A percentile compares a stretch with the other conserved stretches of the same genome.
Evolutionary conservation across 768 basidiomycete genomes (phyloP).

Genomic region (Rhizopogon rudus): DNA sequence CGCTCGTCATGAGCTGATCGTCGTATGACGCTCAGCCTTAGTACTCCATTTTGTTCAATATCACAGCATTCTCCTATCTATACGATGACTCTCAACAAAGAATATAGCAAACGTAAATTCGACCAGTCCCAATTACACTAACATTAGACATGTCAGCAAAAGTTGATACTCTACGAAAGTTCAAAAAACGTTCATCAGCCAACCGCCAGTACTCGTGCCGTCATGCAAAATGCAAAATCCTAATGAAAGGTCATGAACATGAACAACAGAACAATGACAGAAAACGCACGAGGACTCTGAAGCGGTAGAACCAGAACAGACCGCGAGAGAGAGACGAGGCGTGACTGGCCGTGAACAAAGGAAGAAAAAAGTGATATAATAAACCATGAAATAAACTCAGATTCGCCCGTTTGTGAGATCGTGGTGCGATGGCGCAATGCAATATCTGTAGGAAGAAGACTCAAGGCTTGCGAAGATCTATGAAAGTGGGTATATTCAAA

Average conservation of each 20-base stretch:
- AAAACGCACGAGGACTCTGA: constrained; percentile 16
- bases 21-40: no score
- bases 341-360: constrained; percentile 18
- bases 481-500: constrained; percentile 26
- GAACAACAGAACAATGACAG: constrained; percentile 14
- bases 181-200: constrained; percentile 13
- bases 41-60: neutral
- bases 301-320: constrained; percentile 11
- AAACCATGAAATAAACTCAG: constrained; percentile 28
- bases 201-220: constrained; percentile 13
- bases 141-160: constrained; percentile 24
- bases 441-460: constrained; percentile 22
- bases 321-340: constrained; percentile 17
- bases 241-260: constrained; percentile 3
- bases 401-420: constrained; percentile 19
- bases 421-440: constrained; percentile 23
- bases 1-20: constrained; percentile 19
- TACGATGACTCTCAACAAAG: neutral
- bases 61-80: neutral
- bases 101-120: neutral
- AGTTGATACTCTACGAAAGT: constrained; percentile 7
- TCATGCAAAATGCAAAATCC: constrained; percentile 10
- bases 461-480: constrained; percentile 27
- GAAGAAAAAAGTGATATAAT: constrained; percentile 27
- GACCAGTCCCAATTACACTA: constrained; percentile 20